Conservation (phyloP, 345 rosid genomes). For the Populus simonii region DNA sequence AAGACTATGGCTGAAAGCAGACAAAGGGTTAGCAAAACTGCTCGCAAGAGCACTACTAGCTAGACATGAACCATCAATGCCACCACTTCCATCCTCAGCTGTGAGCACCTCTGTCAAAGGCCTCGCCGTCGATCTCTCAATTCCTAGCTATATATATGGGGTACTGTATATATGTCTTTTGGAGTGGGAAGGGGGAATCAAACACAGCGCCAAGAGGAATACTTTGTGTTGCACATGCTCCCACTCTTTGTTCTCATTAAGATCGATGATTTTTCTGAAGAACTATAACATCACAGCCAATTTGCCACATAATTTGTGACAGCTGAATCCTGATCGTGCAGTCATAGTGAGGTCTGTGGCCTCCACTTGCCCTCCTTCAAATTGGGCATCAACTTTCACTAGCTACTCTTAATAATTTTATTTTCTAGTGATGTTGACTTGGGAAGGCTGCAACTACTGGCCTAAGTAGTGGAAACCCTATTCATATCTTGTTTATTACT, state of each 20-base stretch:
- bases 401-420: background rate
- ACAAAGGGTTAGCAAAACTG: slow-evolving; percentile 41
- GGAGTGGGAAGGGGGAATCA: background rate
- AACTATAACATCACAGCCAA: background rate
- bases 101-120: background rate
- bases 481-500: background rate
- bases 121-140: slow-evolving; percentile 5
- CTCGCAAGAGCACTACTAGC: slow-evolving; percentile 24
- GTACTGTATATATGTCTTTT: background rate
- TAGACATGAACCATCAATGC: slow-evolving; percentile 7
- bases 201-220: background rate
- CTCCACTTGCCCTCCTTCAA: background rate
- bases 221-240: background rate
- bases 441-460: background rate
- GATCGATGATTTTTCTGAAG: background rate
- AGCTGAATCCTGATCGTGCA: background rate
- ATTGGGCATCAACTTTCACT: background rate
- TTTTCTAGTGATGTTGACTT: background rate
- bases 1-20: slow-evolving; percentile 47
- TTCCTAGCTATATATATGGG: background rate
- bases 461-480: background rate
- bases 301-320: background rate
- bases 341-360: background rate
- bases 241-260: background rate
- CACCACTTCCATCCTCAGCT: background rate